Percentiles rank a stretch among this genome's conserved stretches.
Conservation (phyloP, 345 rosid species). For the Populus simonii region DNA sequence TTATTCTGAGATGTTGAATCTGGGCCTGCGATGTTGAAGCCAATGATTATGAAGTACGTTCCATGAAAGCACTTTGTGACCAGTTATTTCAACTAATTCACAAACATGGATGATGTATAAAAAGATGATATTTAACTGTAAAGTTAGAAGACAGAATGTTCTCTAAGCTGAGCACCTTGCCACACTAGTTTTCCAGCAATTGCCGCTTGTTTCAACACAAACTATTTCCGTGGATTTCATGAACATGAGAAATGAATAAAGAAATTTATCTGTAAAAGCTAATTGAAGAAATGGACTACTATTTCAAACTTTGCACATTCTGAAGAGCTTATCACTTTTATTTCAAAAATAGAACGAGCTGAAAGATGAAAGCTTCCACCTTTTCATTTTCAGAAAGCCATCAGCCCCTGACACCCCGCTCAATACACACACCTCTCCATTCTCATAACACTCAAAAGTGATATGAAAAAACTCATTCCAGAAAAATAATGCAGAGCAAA, state of each 20-base stretch:
- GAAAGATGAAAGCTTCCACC: neutral
- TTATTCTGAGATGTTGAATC: conserved; percentile 38
- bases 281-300: neutral
- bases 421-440: neutral
- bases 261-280: neutral
- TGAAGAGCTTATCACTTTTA: neutral
- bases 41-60: neutral
- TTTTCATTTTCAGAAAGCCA: neutral
- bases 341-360: neutral
- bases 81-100: neutral
- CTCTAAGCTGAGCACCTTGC: neutral
- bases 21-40: conserved; percentile 40
- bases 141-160: neutral
- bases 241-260: neutral
- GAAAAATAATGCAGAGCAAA: neutral
- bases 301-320: neutral
- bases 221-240: neutral
- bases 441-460: neutral
- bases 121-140: neutral
- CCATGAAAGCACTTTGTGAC: neutral
- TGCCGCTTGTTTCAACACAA: neutral
- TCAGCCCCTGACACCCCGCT: neutral
- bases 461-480: neutral
- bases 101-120: neutral
- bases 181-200: neutral